These are phyloP conservation scores for Nicotiana otophora DNA, from an alignment of 257 asterid genomes.

Conservation along the genomic window DNA sequence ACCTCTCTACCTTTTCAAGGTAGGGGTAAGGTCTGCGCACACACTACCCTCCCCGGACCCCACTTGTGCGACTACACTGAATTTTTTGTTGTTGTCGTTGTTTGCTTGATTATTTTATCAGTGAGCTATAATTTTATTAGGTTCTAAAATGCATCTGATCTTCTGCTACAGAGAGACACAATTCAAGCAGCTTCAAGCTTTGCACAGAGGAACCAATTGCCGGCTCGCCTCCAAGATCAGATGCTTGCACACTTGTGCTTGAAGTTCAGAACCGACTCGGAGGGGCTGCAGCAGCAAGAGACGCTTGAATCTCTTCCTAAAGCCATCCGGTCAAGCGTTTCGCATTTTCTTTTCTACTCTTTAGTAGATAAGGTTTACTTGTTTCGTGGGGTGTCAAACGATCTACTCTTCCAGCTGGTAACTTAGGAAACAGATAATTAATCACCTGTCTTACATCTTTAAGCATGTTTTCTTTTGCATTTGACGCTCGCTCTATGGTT, in stretches of 20 bases:
- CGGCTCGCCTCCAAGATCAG: constrained; percentile 33
- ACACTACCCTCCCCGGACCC: too few species aligned
- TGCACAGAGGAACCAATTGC: constrained; percentile 37
- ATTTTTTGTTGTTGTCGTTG: too few species aligned
- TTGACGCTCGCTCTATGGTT: not conserved
- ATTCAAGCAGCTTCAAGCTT: constrained; percentile 40
- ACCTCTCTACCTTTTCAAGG: too few species aligned
- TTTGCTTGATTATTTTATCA: not conserved
- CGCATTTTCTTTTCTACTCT: constrained; percentile 31
- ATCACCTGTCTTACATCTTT: not conserved
- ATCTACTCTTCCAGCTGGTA: constrained; percentile 39
- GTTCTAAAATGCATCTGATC: not conserved
- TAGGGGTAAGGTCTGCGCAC: too few species aligned
- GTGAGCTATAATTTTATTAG: not conserved
- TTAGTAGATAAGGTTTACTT: constrained; percentile 31
- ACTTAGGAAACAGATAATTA: not conserved
- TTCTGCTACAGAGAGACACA: constrained; percentile 27
- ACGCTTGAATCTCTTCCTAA: constrained; percentile 36
- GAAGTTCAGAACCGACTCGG: constrained; percentile 37
- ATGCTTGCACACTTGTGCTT: constrained; percentile 43
- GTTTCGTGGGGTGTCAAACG: constrained; percentile 33
- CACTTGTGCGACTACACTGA: too few species aligned
- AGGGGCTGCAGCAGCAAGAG: constrained; percentile 39
- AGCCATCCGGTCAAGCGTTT: constrained; percentile 39
- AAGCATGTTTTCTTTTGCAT: not conserved